Evolutionary conservation across 257 asterid genomes (phyloP), one percentile per base, ranked within the genome.

Genomic region (Ajuga chamaepitys): DNA sequence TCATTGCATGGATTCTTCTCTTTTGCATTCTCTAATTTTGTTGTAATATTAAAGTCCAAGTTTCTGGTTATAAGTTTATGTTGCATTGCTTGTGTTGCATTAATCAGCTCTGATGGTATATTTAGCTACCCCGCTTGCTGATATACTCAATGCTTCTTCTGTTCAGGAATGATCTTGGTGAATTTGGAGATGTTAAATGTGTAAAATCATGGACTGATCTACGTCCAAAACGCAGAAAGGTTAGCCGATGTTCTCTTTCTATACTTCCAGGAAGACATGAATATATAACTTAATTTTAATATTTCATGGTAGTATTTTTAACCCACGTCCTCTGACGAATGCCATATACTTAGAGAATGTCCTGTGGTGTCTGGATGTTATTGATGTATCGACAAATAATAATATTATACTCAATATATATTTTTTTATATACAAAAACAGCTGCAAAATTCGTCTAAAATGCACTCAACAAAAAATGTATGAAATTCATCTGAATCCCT

Each of bases 131-230:
- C 21, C 37, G 47, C 52, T 71, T 18, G 37, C 79, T 81, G 67
- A 81, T 69, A 26, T 70, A 57, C 42, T 61, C 52, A 45, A 62
- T 76, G 80, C 72, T 70, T 77, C 47, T n/a, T n/a, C 17, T 70
- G 22, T 41, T 53, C 66, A 90, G 97, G 87, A 71, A 64, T 70
- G 77, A 64, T 67, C 35, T 58, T 51, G 61, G 51, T 55, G 75
- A 80, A 73, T 80, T 58, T 70, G 85, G 73, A 38, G 78, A 74
- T 44, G n/a, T n/a, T n/a, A 80, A 64, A 61, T 56, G 46, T 44
- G 67, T 81, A 56, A 82, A 82, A 61, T 71, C 87, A 53, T 78
- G 82, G 87, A 84, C 89, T 42, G 91, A 68, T 66, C 88, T 80
- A 53, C 74, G 30, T 21, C 82, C 71, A 51, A 84, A 76, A 77